Percentiles rank a stretch among this genome's conserved stretches.
Conservation (phyloP, 2,329 filamentous ascomycete species). For the Xylariaceae sp. region DNA sequence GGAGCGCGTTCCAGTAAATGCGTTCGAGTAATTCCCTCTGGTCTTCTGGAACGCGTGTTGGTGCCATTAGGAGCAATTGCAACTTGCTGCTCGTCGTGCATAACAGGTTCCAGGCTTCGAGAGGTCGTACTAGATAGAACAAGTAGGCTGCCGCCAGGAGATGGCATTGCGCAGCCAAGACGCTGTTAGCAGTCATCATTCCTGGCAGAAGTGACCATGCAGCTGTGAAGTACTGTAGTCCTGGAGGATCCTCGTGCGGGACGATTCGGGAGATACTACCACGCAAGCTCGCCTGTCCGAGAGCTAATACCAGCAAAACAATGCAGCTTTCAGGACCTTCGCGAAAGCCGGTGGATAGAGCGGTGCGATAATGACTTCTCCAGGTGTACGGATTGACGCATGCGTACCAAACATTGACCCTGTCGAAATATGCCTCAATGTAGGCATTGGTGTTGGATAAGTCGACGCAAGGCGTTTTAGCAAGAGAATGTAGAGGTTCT, state of each 20-base stretch:
- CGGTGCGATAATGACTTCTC: conserved; percentile 68
- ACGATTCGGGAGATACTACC: conserved; percentile 71
- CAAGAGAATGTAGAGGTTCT: conserved; percentile 64
- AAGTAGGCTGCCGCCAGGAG: conserved; percentile 75
- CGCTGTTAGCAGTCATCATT: conserved; percentile 74
- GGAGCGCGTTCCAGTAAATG: conserved; percentile 78
- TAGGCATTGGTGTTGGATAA: conserved; percentile 69
- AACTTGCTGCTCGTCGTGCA: conserved; percentile 78
- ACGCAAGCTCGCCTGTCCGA: conserved; percentile 69
- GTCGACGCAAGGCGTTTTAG: conserved; percentile 62
- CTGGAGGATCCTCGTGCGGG: conserved; percentile 65
- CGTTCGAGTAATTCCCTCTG: conserved; percentile 70
- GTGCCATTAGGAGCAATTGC: conserved; percentile 70
- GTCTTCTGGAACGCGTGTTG: conserved; percentile 62
- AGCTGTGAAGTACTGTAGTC: conserved; percentile 72
- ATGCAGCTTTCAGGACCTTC: conserved; percentile 79
- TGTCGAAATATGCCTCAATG: conserved; percentile 73
- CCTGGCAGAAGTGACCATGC: conserved; percentile 73
- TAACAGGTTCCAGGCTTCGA: conserved; percentile 77
- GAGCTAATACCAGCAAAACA: conserved; percentile 69
- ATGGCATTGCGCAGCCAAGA: conserved; percentile 74
- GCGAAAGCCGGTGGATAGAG: conserved; percentile 68
- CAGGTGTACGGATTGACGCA: conserved; percentile 80
- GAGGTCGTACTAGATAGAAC: conserved; percentile 73
- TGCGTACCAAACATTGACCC: conserved; percentile 80